phyloP scores from a whole-genome alignment of 768 basidiomycete species.

The Leccinum variicolor region DNA sequence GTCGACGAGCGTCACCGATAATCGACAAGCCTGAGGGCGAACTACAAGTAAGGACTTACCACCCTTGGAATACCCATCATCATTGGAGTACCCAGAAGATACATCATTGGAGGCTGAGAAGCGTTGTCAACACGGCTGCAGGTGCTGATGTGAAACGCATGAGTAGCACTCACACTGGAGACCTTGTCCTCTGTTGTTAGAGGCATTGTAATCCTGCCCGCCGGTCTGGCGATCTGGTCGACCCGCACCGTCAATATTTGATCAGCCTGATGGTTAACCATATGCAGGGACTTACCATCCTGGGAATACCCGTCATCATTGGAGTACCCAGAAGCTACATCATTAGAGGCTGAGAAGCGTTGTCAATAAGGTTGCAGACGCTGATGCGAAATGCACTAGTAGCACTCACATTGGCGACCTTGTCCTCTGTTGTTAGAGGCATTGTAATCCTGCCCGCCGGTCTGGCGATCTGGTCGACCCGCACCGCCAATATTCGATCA shows the following conservation, averaged over 20 bases:
- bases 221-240: constrained; percentile 13
- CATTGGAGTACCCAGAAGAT: not conserved
- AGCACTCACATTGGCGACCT: constrained; percentile 9
- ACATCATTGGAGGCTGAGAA: not conserved
- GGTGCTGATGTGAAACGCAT: not conserved
- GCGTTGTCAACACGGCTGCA: not conserved
- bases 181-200: constrained; percentile 8
- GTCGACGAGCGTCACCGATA: constrained; percentile 4
- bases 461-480: constrained; percentile 13
- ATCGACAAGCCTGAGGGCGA: constrained; percentile 5
- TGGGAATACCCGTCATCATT: not conserved
- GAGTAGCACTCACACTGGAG: constrained; percentile 1
- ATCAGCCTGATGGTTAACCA: not conserved
- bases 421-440: constrained; percentile 4
- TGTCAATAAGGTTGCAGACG: not conserved
- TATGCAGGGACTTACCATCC: constrained; percentile 4
- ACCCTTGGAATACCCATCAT: no score
- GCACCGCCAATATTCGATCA: not conserved
- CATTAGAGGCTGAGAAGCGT: constrained; percentile 29
- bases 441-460: not conserved
- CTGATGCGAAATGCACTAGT: not conserved
- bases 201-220: not conserved
- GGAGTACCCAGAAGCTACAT: not conserved
- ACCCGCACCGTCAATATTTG: no score
- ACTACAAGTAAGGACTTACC: constrained; percentile 1